These are phyloP conservation scores for Starmerella potacharoeniae DNA, from an alignment of 805 yeast species.

Conservation along the genomic window DNA sequence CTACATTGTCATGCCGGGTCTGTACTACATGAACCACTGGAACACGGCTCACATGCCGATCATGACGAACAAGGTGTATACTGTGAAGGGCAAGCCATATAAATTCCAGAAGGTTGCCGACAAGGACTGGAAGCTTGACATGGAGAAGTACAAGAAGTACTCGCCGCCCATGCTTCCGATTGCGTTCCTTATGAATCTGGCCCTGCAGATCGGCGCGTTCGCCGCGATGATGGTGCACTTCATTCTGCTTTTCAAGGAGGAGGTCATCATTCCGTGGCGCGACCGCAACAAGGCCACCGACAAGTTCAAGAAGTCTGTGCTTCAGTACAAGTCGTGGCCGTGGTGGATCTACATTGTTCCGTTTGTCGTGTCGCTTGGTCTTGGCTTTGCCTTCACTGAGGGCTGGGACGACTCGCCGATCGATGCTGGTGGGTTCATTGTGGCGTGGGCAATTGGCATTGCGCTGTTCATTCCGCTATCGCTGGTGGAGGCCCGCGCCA, in stretches of 20 bases:
- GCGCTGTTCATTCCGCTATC: conserved; percentile 51
- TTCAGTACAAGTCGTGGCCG: conserved; percentile 48
- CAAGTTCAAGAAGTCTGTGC: conserved; percentile 46
- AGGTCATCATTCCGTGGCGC: conserved; percentile 35
- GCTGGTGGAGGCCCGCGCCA: conserved; percentile 52
- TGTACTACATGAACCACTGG: conserved; percentile 47
- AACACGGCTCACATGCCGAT: conserved; percentile 51
- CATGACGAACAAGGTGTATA: conserved; percentile 37
- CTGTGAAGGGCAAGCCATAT: conserved; percentile 40
- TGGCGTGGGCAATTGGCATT: conserved; percentile 44
- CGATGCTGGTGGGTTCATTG: conserved; percentile 33
- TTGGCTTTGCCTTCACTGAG: conserved; percentile 27
- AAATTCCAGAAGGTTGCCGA: conserved; percentile 42
- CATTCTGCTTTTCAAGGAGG: conserved; percentile 42
- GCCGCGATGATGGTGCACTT: conserved; percentile 51
- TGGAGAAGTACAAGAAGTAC: conserved; percentile 42
- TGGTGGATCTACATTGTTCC: conserved; percentile 46
- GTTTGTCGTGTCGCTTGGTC: conserved; percentile 26
- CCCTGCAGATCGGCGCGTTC: conserved; percentile 52
- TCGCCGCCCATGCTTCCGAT: conserved; percentile 56
- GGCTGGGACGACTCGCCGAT: conserved; percentile 33
- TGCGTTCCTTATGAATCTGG: conserved; percentile 50
- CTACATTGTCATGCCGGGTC: conserved; percentile 23
- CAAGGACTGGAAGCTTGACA: conserved; percentile 35
- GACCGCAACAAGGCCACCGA: conserved; percentile 33